phyloP scores from a whole-genome alignment of 176 grass and related monocot genomes.

The Aegilops tauschii region DNA sequence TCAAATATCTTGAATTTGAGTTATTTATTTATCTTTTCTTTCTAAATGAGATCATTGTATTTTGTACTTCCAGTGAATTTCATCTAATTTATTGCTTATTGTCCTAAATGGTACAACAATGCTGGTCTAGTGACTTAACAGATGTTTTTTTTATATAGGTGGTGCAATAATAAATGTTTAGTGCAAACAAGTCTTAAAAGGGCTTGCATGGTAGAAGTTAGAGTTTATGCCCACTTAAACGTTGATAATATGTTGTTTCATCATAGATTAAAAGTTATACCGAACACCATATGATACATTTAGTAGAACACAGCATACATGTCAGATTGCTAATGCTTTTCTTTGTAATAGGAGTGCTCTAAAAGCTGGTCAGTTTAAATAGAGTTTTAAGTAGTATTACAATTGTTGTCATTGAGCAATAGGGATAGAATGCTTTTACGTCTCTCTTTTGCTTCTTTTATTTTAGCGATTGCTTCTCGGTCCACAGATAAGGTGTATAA shows the following conservation, averaged over 20 bases:
- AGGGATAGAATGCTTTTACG: neutral
- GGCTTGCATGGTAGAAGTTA: neutral
- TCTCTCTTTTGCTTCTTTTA: neutral
- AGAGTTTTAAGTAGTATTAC: neutral
- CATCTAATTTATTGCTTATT: neutral
- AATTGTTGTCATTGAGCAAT: neutral
- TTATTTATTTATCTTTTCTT: neutral
- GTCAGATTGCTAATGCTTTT: constrained; percentile 1
- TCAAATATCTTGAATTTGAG: neutral
- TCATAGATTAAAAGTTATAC: neutral
- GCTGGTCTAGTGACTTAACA: neutral
- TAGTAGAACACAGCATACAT: neutral
- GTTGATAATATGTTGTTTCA: neutral
- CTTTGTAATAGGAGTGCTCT: neutral
- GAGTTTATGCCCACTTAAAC: constrained; percentile 7
- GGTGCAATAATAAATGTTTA: neutral
- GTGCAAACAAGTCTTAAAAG: neutral
- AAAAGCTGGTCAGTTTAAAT: neutral
- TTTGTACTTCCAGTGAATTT: neutral
- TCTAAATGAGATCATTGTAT: neutral
- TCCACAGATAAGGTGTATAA: constrained; percentile 5
- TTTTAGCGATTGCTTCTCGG: neutral
- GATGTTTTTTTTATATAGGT: neutral
- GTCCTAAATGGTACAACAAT: neutral
- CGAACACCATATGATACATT: neutral